These are phyloP conservation scores for Mangifera indica DNA, from an alignment of 345 rosid genomes.

Conservation along the genomic window DNA sequence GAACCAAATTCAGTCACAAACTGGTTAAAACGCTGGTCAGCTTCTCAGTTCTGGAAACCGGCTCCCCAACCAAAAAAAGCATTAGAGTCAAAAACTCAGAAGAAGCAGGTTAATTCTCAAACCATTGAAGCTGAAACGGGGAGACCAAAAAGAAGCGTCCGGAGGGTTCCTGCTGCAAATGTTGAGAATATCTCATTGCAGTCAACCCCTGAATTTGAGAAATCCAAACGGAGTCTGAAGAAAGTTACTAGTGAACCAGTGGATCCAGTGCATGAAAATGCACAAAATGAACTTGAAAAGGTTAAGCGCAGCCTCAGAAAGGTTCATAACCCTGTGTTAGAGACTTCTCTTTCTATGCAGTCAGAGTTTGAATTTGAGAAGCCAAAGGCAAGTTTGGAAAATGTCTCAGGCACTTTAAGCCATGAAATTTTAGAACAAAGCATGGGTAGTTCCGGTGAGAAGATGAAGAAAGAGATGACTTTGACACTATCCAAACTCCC, in stretches of 20 bases:
- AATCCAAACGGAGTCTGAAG: slow-evolving; percentile 59
- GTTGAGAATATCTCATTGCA: slow-evolving; percentile 41
- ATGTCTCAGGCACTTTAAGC: slow-evolving; percentile 32
- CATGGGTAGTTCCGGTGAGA: slow-evolving; percentile 24
- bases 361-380: slow-evolving; percentile 54
- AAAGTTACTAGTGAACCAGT: slow-evolving; percentile 55
- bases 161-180: slow-evolving; percentile 58
- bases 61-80: slow-evolving; percentile 57
- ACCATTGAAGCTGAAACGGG: slow-evolving; percentile 51
- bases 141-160: slow-evolving; percentile 60
- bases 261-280: slow-evolving; percentile 61
- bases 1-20: slow-evolving; percentile 62
- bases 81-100: slow-evolving; percentile 42
- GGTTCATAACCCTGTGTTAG: slow-evolving; percentile 70
- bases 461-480: slow-evolving; percentile 27
- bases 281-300: slow-evolving; percentile 84
- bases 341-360: slow-evolving; percentile 52
- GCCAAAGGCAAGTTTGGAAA: slow-evolving; percentile 51
- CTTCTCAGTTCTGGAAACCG: slow-evolving; percentile 73
- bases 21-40: slow-evolving; percentile 89
- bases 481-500: slow-evolving; percentile 23
- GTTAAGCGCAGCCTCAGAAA: slow-evolving; percentile 87
- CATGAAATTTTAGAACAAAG: slow-evolving; percentile 36
- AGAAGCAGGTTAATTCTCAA: slow-evolving; percentile 47
- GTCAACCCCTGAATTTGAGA: slow-evolving; percentile 59